Evolutionary conservation across 2,329 filamentous ascomycete genomes (phyloP), one percentile per base, ranked within the genome.

Genomic region (Penicillium psychrosexuale): DNA sequence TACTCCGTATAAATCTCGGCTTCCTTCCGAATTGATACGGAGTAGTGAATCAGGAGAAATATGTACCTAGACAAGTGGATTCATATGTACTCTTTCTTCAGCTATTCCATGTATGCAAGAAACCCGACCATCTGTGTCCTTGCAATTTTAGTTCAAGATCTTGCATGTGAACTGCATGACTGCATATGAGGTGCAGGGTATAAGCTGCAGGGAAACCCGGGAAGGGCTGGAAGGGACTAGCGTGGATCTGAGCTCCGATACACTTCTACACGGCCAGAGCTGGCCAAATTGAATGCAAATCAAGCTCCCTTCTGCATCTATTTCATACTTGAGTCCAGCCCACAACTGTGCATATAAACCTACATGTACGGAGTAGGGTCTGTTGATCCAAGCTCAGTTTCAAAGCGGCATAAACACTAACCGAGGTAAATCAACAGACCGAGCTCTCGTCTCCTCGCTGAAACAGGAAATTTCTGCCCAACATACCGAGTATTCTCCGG

Each of bases 161-260:
- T 60, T 58, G 58, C 59, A 61, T 56, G 51, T 54, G 47, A 61
- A 48, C 33, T 53, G 51, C 47, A 28, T 58, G 50, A 51, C 13
- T 33, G 43, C 43, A 53, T 37, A 50, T 46, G 48, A 44, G 27
- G 11, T 34, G 47, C 47, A 43, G 17, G 3, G 28, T 24, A 15
- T 31, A 33, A 58, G 37, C 40, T 56, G 57, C 57, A 60, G 57
- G 57, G 51, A 56, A 55, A 28, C 28, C 57, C 50, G 45, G 50
- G 57, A 54, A 48, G 43, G 49, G 47, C 51, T 46, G 38, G 51
- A 57, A 33, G 51, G 42, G 44, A 36, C 39, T 40, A 40, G 22
- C 37, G 44, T 48, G 57, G 51, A 36, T 51, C 52, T 42, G 34
- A 45, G 39, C 47, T 38, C 27, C 38, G 17, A 34, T 34, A 15